phyloP scores from a whole-genome alignment of 495 filamentous ascomycete genomes.

The Trichoderma gamsii region DNA sequence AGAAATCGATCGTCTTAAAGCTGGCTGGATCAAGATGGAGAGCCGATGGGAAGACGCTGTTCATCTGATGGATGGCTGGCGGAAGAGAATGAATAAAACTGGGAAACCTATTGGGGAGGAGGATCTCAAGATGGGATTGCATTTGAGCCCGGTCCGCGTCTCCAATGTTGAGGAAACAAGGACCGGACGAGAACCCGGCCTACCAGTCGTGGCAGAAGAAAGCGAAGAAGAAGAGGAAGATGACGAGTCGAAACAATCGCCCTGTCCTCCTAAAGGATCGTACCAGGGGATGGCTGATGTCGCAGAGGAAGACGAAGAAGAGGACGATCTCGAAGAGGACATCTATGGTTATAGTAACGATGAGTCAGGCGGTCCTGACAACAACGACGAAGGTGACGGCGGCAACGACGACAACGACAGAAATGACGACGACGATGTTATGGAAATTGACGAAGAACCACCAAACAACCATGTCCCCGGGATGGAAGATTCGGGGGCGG shows the following conservation, averaged over 20 bases:
- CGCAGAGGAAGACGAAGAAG: neutral
- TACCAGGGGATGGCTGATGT: neutral
- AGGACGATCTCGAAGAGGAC: neutral
- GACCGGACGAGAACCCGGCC: constrained; percentile 30
- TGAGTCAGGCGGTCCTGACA: constrained; percentile 43
- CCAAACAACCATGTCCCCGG: neutral
- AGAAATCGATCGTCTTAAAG: constrained; percentile 72
- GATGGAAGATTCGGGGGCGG: neutral
- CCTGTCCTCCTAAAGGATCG: neutral
- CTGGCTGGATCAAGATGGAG: constrained; percentile 90
- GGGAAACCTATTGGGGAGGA: constrained; percentile 78
- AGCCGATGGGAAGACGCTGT: constrained; percentile 83
- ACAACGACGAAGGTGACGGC: constrained; percentile 25
- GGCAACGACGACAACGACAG: constrained; percentile 37
- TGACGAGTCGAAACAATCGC: neutral
- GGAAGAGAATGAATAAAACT: constrained; percentile 69
- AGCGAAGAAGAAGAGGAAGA: constrained; percentile 24
- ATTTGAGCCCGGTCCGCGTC: constrained; percentile 55
- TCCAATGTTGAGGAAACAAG: constrained; percentile 45
- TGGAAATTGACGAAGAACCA: constrained; percentile 8
- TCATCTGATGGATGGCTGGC: constrained; percentile 87
- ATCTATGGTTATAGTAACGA: constrained; percentile 34
- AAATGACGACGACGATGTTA: neutral
- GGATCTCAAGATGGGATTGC: constrained; percentile 71
- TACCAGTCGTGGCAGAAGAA: constrained; percentile 38